phyloP scores from a whole-genome alignment of 257 asterid species.

The Ehretia macrophylla region DNA sequence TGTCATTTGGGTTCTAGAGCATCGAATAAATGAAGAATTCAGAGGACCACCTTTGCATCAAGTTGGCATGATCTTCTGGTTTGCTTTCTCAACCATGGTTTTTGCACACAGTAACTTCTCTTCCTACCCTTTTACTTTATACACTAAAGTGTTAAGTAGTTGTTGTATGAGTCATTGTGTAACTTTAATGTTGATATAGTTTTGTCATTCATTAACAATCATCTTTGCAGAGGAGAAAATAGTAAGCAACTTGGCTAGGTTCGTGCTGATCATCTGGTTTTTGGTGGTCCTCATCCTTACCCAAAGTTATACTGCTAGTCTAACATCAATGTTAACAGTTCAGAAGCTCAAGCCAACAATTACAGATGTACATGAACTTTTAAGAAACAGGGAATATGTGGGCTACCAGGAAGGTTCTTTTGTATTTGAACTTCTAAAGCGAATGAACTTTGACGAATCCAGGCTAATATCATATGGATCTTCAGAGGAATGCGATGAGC shows the following conservation, averaged over 20 bases:
- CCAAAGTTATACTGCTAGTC: slow-evolving; percentile 50
- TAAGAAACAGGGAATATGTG: slow-evolving; percentile 22
- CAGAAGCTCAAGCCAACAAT: slow-evolving; percentile 45
- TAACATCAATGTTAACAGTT: slow-evolving; percentile 49
- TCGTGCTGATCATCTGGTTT: slow-evolving; percentile 40
- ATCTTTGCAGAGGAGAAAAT: slow-evolving; percentile 35
- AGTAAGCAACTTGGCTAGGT: slow-evolving; percentile 36
- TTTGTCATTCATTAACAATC: no score
- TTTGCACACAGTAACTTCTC: no score
- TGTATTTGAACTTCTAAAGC: slow-evolving; percentile 2
- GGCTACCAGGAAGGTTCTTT: slow-evolving; percentile 20
- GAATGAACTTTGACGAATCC: slow-evolving; percentile 18
- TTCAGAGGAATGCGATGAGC: slow-evolving; percentile 16
- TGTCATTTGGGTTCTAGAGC: slow-evolving; percentile 26
- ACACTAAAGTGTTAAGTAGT: no score
- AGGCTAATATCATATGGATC: slow-evolving; percentile 11
- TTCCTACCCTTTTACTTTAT: background rate
- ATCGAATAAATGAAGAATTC: slow-evolving; percentile 17
- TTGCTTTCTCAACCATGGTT: no score
- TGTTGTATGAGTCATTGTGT: background rate
- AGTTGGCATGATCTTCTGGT: slow-evolving; percentile 46
- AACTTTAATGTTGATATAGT: no score
- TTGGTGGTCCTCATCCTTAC: slow-evolving; percentile 42
- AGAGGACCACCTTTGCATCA: slow-evolving; percentile 28
- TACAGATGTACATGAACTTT: slow-evolving; percentile 30